Base-by-base conservation (phyloP, 768 basidiomycete species). In the Russula foetens region DNA sequence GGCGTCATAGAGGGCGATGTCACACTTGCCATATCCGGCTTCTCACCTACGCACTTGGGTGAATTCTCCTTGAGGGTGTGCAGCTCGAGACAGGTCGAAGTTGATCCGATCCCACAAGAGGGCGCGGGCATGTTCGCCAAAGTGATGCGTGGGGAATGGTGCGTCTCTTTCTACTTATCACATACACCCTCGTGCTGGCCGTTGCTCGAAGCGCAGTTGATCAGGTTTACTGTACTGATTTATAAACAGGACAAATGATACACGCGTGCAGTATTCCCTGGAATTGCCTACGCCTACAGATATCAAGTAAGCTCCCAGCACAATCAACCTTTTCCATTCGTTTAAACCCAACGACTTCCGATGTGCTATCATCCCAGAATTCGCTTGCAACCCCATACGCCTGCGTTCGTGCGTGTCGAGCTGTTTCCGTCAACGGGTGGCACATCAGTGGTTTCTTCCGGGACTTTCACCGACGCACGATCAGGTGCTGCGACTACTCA, bases 91-190 rank as follows among this genome's bases (percentile, higher is more conserved):
- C 77, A 81, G 1, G 78, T 94, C 53, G 82, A 85, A 19, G 62
- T 97, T 24, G 75, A 74, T 51, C 65, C 82, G 0, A 86, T 97
- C 24, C 83, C 86, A 0, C 82, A 86, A 59, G 96, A 98, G 74
- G 94, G 92, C 0, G 91, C 93, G 0, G 95, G 94, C 0, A 91
- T 97, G 92, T 96, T 87, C 69, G 74, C 73, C 23, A 86, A 89
- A 65, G 69, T 77, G 0, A 66, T 87, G 2, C 79, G 75, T n/a
- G 92, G 91, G 4, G 73, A 77, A 41, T 98, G 95, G 95, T 90
- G 62, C 53, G 81, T 44, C 53, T 8, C 24, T 19, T 28, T 53
- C 24, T 33, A 4, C 9, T 17, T 35, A 7, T 38, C 21, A 7
- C 7, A 5, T 24, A 4, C 21, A 1, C 44, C 44, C 43, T 4